These are phyloP conservation scores for Anastatica hierochuntica DNA, from an alignment of 345 rosid genomes.

Conservation along the genomic window DNA sequence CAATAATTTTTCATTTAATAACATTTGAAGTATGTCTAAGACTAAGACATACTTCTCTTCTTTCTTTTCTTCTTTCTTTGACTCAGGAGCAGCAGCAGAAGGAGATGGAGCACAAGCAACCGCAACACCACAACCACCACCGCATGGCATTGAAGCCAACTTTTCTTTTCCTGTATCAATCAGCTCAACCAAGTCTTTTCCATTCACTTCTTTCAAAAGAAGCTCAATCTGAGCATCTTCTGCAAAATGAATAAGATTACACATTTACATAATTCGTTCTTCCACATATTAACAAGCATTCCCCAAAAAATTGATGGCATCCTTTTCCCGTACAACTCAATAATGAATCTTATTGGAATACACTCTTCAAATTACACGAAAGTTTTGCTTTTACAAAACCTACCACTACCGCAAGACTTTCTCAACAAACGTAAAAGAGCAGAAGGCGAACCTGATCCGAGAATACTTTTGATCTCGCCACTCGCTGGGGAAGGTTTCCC, in stretches of 20 bases:
- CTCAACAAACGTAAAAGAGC: too few relatives aligned
- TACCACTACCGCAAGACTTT: too few relatives aligned
- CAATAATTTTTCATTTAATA: too few relatives aligned
- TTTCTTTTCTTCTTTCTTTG: conserved; percentile 71
- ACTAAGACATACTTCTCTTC: conserved; percentile 79
- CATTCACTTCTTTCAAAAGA: conserved; percentile 50
- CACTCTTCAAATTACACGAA: too few relatives aligned
- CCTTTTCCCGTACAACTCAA: too few relatives aligned
- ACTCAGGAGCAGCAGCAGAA: conserved; percentile 45
- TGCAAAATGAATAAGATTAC: neutral
- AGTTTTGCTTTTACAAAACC: too few relatives aligned
- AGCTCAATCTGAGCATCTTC: conserved; percentile 53
- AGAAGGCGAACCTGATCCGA: too few relatives aligned
- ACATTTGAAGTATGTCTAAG: too few relatives aligned
- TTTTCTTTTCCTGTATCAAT: conserved; percentile 83
- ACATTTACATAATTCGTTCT: neutral
- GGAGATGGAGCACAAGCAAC: conserved; percentile 30
- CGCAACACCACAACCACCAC: conserved; percentile 44
- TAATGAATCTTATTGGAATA: too few relatives aligned
- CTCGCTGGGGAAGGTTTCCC: too few relatives aligned
- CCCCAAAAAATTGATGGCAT: too few relatives aligned
- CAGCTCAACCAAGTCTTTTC: conserved; percentile 64
- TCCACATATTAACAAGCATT: neutral
- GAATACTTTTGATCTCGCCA: too few relatives aligned
- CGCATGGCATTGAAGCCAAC: conserved; percentile 61